phyloP scores from a whole-genome alignment of 1,284 basidiomycete species.

The Tausonia pullulans region DNA sequence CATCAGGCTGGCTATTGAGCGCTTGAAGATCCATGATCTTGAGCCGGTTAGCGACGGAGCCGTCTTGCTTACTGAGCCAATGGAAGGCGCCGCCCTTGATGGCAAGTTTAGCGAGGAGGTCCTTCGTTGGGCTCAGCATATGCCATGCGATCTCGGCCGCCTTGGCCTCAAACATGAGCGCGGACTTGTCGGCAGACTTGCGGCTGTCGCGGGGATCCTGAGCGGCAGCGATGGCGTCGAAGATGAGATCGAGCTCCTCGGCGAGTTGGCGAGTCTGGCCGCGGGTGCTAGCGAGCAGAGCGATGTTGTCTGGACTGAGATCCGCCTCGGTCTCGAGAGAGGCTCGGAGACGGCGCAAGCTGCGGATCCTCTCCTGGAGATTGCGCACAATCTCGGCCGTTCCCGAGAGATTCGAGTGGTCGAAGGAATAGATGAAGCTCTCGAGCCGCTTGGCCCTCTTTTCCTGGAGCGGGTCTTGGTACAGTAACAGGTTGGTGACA shows the following conservation, averaged over 20 bases:
- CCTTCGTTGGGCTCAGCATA: conserved; percentile 64
- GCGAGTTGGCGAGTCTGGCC: conserved; percentile 63
- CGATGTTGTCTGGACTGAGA: conserved; percentile 31
- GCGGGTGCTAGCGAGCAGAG: conserved; percentile 51
- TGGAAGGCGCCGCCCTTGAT: conserved; percentile 68
- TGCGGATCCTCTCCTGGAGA: conserved; percentile 64
- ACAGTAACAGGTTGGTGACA: conserved; percentile 75
- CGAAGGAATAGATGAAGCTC: conserved; percentile 77
- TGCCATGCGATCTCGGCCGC: conserved; percentile 87
- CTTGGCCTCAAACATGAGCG: conserved; percentile 66
- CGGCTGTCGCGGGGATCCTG: conserved; percentile 57
- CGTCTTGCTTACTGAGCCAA: conserved; percentile 80
- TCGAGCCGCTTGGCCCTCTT: conserved; percentile 65
- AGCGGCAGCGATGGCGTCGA: conserved; percentile 70
- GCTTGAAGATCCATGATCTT: conserved; percentile 65
- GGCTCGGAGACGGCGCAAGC: conserved; percentile 37
- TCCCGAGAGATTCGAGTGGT: conserved; percentile 67
- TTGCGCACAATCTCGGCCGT: conserved; percentile 58
- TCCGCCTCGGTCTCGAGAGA: conserved; percentile 30
- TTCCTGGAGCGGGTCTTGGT: conserved; percentile 76
- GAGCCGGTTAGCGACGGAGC: conserved; percentile 71
- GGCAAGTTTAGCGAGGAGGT: conserved; percentile 75
- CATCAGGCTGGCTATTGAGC: conserved; percentile 75
- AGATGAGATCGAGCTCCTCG: conserved; percentile 74
- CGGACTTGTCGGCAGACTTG: conserved; percentile 61